Conservation (phyloP, 2,329 filamentous ascomycete genomes). For the Byssochlamys sp. region DNA sequence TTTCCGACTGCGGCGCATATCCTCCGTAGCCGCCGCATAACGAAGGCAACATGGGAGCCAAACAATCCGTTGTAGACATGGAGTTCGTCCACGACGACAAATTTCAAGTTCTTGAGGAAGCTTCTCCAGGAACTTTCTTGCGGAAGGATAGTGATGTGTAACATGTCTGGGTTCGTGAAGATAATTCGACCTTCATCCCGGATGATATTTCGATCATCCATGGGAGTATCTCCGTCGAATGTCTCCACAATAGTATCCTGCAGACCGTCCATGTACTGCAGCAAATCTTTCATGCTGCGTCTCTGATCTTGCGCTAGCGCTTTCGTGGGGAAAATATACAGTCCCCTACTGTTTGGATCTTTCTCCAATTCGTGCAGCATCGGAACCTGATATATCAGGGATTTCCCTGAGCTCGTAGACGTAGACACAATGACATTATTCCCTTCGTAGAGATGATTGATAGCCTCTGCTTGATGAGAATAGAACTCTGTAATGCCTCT, state of each 20-base stretch:
- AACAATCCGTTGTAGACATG: constrained; percentile 95
- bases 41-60: constrained; percentile 84
- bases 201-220: constrained; percentile 66
- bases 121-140: constrained; percentile 82
- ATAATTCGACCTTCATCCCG: constrained; percentile 84
- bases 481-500: constrained; percentile 79
- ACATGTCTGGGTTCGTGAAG: constrained; percentile 96
- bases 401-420: constrained; percentile 93
- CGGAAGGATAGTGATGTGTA: constrained; percentile 85
- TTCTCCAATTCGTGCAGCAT: constrained; percentile 78
- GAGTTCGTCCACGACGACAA: constrained; percentile 82
- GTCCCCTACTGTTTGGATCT: constrained; percentile 66
- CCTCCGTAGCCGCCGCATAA: constrained; percentile 79
- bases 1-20: constrained; percentile 90
- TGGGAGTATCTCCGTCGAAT: constrained; percentile 88
- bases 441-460: constrained; percentile 75
- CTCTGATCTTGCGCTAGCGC: constrained; percentile 90
- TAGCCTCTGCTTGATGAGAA: constrained; percentile 83
- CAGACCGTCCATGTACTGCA: constrained; percentile 68
- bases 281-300: constrained; percentile 73
- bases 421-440: constrained; percentile 86
- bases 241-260: constrained; percentile 75
- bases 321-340: constrained; percentile 98
- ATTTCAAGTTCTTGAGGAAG: constrained; percentile 80
- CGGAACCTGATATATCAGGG: constrained; percentile 92